Evolutionary conservation across 768 basidiomycete genomes (phyloP), one percentile per base, ranked within the genome.

Genomic region (Podaxis mareebaensis): DNA sequence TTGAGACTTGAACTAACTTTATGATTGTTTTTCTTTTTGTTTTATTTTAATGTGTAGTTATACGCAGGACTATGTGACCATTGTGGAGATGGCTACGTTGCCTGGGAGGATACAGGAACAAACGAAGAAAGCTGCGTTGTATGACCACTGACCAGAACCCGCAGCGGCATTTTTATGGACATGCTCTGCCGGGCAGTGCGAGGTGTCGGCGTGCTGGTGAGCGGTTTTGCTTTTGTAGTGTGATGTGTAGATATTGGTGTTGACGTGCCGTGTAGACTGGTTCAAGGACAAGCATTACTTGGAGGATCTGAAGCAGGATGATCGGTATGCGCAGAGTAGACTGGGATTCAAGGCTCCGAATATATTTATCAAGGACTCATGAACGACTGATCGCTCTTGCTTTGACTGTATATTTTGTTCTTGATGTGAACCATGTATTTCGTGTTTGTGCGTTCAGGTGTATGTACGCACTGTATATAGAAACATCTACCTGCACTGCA

Each of bases 331-430:
- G 2, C 66, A 74, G 28, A 71, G 78, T 10, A 83, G 91, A 5
- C 83, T 94, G 30, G 92, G 92, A 1, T 94, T 85, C 75, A 82
- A 80, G 60, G 92, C 92, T 2, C 85, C 91, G 4, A 93, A 94
- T 69, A 83, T 93, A 42, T 91, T 91, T 71, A 79, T 92, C 42
- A 85, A 93, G 88, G 81, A 82, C 66, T 91, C 44, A 77, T 54
- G 26, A 49, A 49, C 42, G 56, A 30, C 33, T 62, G 53, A 49
- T 49, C 24, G 48, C 22, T 48, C 17, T 48, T 49, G 48, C n/a
- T 12, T 12, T 13, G 3, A 44, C 26, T 2, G 26, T 26, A 3
- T 49, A 20, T 49, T 49, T 49, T 49, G 26, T 49, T 22, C 44
- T 11, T 20, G 7, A 1, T 46, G 13, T 46, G 44, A 6, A 46